Conservation (phyloP, 2,329 filamentous ascomycete species). For the Septoria petroselini region DNA sequence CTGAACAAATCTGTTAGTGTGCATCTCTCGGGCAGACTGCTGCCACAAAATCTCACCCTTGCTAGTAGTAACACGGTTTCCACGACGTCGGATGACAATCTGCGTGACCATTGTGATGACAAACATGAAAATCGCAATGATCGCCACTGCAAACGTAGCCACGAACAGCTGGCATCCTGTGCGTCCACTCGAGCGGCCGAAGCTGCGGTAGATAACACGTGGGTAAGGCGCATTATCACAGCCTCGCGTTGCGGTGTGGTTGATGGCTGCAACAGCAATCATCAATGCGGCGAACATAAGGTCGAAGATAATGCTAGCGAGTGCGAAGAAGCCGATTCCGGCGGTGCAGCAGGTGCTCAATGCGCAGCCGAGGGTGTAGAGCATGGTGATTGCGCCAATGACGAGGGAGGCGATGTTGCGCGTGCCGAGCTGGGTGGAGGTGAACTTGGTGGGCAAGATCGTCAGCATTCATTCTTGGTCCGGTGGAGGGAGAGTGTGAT, state of each 20-base stretch:
- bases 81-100: background rate
- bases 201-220: background rate
- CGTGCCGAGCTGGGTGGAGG: background rate
- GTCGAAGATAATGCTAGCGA: constrained; percentile 9
- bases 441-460: background rate
- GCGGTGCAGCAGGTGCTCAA: constrained; percentile 13
- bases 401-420: background rate
- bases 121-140: constrained; percentile 8
- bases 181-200: background rate
- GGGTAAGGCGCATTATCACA: background rate
- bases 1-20: too few relatives aligned
- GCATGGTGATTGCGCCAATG: constrained; percentile 1
- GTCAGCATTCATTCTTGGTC: background rate
- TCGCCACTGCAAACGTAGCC: constrained; percentile 13
- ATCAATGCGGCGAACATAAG: constrained; percentile 9
- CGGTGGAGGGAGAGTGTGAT: background rate
- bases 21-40: too few relatives aligned
- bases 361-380: constrained; percentile 1
- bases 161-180: constrained; percentile 1
- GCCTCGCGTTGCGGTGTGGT: constrained; percentile 1
- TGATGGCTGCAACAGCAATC: constrained; percentile 13
- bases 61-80: too few relatives aligned
- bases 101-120: background rate
- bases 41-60: too few relatives aligned
- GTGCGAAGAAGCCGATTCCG: constrained; percentile 9